Base-by-base conservation (phyloP, 495 filamentous ascomycete genomes). In the Penicillium ucsense region DNA sequence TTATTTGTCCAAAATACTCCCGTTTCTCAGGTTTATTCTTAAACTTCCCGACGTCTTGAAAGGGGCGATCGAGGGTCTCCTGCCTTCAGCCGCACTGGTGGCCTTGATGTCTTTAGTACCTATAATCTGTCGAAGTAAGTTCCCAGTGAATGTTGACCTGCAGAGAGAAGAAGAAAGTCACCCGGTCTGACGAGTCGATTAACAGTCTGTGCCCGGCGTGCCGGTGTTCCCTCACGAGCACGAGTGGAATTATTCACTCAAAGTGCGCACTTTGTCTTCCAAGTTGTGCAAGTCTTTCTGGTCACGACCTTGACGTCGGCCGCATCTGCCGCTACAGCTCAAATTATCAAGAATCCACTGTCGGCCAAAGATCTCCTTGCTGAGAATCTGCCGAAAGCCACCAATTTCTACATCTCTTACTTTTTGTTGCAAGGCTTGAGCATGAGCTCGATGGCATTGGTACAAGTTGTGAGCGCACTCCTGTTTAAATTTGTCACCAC, bases 391-490 rank as follows among this genome's bases (percentile, higher is more conserved):
- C 89, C 89, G 4, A 85, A 82, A 52, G 78, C 85, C 3, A 89
- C 86, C 50, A 94, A 90, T 63, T 87, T 95, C 60, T 95, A 92
- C 66, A 85, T 95, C 36, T 84, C 85, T 1, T 95, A 91, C 70
- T 90, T 95, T 59, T 81, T 95, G 47, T 78, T 95, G 20, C 88
- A 94, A 59, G 89, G 89, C 35, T 62, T 95, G 38, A 83, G 79
- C 27, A 75, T 89, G 55, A 82, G 85, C 41, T 76, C 86, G 0
- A 68, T 81, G 45, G 75, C 83, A 3, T 67, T 95, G 8, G 79
- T 90, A 6, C 85, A 90, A 57, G 76, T 89, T 12, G 63, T 75
- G 37, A 86, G 88, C 20, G 81, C 88, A 32, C 53, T 88, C 47
- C 63, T 91, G 36, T 88, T 88, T 66, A 78, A 79, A 30, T 59